phyloP scores from a whole-genome alignment of 2,329 filamentous ascomycete species.

The Exophiala calicioides region DNA sequence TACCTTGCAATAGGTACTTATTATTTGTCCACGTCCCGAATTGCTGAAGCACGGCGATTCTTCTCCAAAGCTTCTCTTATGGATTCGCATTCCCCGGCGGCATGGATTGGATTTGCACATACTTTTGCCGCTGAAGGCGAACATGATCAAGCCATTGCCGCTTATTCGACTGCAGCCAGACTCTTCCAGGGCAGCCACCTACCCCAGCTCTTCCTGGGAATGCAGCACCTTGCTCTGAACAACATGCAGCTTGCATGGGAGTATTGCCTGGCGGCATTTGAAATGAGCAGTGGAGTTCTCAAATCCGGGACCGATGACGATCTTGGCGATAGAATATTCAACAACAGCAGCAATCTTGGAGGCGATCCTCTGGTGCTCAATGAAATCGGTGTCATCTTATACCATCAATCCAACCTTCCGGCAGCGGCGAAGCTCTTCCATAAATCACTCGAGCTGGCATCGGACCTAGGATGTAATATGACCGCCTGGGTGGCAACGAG shows the following conservation, averaged over 20 bases:
- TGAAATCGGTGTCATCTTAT: slow-evolving; percentile 93
- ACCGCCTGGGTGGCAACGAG: slow-evolving; percentile 80
- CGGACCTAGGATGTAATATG: slow-evolving; percentile 78
- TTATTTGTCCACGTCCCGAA: slow-evolving; percentile 84
- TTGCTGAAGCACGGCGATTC: slow-evolving; percentile 90
- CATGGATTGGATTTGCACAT: slow-evolving; percentile 98
- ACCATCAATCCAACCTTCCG: slow-evolving; percentile 78
- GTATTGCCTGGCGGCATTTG: slow-evolving; percentile 87
- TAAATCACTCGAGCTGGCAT: slow-evolving; percentile 73
- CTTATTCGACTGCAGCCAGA: slow-evolving; percentile 91
- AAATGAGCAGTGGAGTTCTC: slow-evolving; percentile 49
- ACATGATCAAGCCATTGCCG: slow-evolving; percentile 96
- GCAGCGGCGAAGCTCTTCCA: slow-evolving; percentile 77
- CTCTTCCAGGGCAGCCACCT: slow-evolving; percentile 96
- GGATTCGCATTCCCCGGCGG: slow-evolving; percentile 94
- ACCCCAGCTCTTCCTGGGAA: slow-evolving; percentile 91
- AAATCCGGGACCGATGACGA: slow-evolving; percentile 34
- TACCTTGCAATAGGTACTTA: slow-evolving; percentile 96
- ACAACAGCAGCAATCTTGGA: slow-evolving; percentile 35
- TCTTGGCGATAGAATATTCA: slow-evolving; percentile 25
- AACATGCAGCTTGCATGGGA: slow-evolving; percentile 93
- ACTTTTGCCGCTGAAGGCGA: slow-evolving; percentile 97
- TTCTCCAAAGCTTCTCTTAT: slow-evolving; percentile 98
- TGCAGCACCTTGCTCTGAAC: slow-evolving; percentile 96
- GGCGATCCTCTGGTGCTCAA: slow-evolving; percentile 86